Percentiles rank a stretch among this genome's conserved stretches.
These are phyloP conservation scores for Diplodia intermedia DNA, from an alignment of 2,329 filamentous ascomycete genomes.

Conservation along the genomic window DNA sequence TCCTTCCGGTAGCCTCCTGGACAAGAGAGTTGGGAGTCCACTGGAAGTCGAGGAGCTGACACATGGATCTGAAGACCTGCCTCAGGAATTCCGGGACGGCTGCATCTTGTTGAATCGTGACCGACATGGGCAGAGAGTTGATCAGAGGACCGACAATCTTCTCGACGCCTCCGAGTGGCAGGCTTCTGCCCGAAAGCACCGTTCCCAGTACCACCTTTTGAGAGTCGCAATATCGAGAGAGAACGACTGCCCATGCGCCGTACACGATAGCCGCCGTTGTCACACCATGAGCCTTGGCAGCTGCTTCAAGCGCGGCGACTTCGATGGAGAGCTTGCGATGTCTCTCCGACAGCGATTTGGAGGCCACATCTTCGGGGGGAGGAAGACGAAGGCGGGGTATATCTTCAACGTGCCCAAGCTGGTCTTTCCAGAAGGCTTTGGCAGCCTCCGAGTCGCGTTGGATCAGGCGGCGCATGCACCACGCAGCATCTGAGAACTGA, in stretches of 20 bases:
- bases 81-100: background rate
- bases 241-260: slow-evolving; percentile 49
- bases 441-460: background rate
- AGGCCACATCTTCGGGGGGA: background rate
- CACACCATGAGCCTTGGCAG: slow-evolving; percentile 23
- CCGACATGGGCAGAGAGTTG: slow-evolving; percentile 36
- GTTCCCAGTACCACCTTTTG: slow-evolving; percentile 46
- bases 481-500: slow-evolving; percentile 10
- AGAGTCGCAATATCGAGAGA: slow-evolving; percentile 43
- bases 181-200: slow-evolving; percentile 46
- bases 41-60: slow-evolving; percentile 21
- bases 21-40: slow-evolving; percentile 23
- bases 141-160: slow-evolving; percentile 47
- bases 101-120: background rate
- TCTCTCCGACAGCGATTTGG: slow-evolving; percentile 11
- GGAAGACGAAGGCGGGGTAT: slow-evolving; percentile 24
- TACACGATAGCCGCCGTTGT: slow-evolving; percentile 38
- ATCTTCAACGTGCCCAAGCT: slow-evolving; percentile 8
- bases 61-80: slow-evolving; percentile 22
- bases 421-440: slow-evolving; percentile 10
- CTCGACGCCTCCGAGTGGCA: slow-evolving; percentile 42
- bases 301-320: background rate
- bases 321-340: background rate
- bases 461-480: slow-evolving; percentile 2
- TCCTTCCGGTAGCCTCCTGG: slow-evolving; percentile 26